A percentile compares a stretch with the other conserved stretches of the same genome.
phyloP scores from a whole-genome alignment of 2,329 filamentous ascomycete genomes.

The Verticillium klebahnii region DNA sequence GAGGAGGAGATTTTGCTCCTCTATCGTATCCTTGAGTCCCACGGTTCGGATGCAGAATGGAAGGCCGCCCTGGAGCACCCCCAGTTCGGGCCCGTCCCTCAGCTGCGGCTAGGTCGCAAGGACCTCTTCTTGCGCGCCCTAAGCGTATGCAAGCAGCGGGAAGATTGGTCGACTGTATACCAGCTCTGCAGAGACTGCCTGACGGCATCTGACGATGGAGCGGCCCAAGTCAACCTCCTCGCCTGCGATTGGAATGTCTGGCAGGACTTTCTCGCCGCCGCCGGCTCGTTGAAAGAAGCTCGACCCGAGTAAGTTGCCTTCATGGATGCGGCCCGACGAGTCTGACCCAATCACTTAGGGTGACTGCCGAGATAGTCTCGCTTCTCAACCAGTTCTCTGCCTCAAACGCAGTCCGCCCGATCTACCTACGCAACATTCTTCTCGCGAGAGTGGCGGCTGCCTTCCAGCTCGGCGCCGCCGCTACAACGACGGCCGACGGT shows the following conservation, averaged over 20 bases:
- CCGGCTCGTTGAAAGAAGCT: conserved; percentile 23
- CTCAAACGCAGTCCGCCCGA: conserved; percentile 18
- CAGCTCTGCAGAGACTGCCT: conserved; percentile 39
- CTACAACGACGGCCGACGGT: not conserved
- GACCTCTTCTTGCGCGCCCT: conserved; percentile 39
- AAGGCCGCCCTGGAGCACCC: conserved; percentile 32
- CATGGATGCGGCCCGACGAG: not conserved
- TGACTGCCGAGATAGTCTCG: conserved; percentile 6
- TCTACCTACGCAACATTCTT: conserved; percentile 33
- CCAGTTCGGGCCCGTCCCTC: conserved; percentile 34
- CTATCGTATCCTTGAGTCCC: conserved; percentile 40
- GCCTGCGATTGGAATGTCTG: conserved; percentile 41
- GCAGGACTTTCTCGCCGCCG: conserved; percentile 33
- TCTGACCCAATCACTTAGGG: not conserved
- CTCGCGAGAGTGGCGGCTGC: conserved; percentile 32
- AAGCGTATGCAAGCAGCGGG: conserved; percentile 27
- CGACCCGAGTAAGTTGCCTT: conserved; percentile 25
- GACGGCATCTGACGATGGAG: conserved; percentile 27
- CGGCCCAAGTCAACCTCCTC: conserved; percentile 31
- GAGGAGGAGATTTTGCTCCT: conserved; percentile 48
- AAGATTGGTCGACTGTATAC: conserved; percentile 38
- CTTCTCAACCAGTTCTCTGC: conserved; percentile 8
- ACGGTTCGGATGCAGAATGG: conserved; percentile 37
- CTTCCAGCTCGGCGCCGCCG: conserved; percentile 25
- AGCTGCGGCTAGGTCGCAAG: conserved; percentile 42